Evolutionary conservation across 1,284 basidiomycete species (phyloP), one percentile per base, ranked within the genome.

Genomic region (Cutaneotrichosporon sp.): DNA sequence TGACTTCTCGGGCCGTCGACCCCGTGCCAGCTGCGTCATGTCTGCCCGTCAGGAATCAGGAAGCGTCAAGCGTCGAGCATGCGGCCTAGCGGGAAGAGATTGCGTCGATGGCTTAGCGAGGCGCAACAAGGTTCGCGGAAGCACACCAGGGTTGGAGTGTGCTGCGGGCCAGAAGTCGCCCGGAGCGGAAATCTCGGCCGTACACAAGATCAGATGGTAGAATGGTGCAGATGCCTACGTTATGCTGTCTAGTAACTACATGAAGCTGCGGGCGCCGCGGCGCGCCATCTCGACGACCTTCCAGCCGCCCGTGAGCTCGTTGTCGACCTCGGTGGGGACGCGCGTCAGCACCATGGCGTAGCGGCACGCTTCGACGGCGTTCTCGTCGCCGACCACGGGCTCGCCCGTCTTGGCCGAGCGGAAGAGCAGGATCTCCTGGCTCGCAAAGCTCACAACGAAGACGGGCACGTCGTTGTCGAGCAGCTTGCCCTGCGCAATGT

Each of bases 281-380:
- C 72, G 65, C 11, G 70, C 70, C 72, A 73, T 72, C 72, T 98
- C 95, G 45, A 98, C 85, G 58, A 99, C 87, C 81, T 98, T 98
- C 97, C 97, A 99, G 11, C 97, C 97, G 54, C 92, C 92, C 0
- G 97, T 99, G 56, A 97, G 83, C 79, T 95, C 90, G 72, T 98
- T 91, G 49, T 88, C 87, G 58, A 95, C 81, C 73, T 95, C 91
- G 68, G 88, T 88, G 75, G 92, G 89, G 46, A 92, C 80, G 47
- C 95, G 85, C 6, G 94, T 97, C 64, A 99, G 80, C 3, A 95
- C 95, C 57, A 93, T 91, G 22, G 90, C 91, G 77, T 99, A 99
- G 36, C 87, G 87, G 74, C 93, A 97, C 72, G 94, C 89, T 78
- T 97, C 93, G 31, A 98, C 94, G 67, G 87, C 86, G 72, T 93